Evolutionary conservation across 495 filamentous ascomycete species (phyloP), one percentile per base, ranked within the genome.

Genomic region (Trichoderma reesei): DNA sequence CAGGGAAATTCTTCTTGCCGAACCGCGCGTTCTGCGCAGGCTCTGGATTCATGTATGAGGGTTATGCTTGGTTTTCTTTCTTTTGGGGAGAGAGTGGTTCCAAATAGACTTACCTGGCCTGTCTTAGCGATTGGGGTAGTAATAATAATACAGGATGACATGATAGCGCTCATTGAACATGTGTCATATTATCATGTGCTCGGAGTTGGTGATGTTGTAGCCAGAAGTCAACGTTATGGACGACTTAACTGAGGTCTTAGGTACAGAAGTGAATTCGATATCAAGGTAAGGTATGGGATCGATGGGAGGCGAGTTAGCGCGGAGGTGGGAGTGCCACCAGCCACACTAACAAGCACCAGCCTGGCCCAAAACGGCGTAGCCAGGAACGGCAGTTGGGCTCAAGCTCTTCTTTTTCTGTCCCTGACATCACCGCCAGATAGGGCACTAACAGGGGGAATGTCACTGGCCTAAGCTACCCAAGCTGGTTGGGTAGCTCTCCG

Each of bases 381-480:
- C 51, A 56, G 51, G 51, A 4, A 56, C 51, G 51, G 51, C 51
- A 36, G 26, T 56, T 56, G 51, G 51, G 51, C 51, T 16, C 11
- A 56, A 34, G 51, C 51, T 56, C 51, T 26, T 56, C 51, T 26
- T 26, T 26, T 26, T 26, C 26, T 26, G 26, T 26, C 26, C 51
- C 51, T 56, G 51, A 56, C 51, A 56, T 56, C 51, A 56, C 51
- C 20, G 13, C 10, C 51, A 54, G 41, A 18, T 48, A 48, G 44
- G 44, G 44, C n/a, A 48, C 44, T 48, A 18, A 48, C 18, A n/a
- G 44, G 31, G 33, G 20, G 34, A 34, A 56, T 48, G 44, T 31
- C 51, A 56, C 31, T 20, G 51, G 26, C 26, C 26, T 26, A 26
- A 26, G 26, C 26, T 26, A 26, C 26, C 26, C 26, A 26, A 26